Percentiles rank a stretch among this genome's conserved stretches.
phyloP scores from a whole-genome alignment of 1,139 yeast species.

The Hyphopichia burtonii region DNA sequence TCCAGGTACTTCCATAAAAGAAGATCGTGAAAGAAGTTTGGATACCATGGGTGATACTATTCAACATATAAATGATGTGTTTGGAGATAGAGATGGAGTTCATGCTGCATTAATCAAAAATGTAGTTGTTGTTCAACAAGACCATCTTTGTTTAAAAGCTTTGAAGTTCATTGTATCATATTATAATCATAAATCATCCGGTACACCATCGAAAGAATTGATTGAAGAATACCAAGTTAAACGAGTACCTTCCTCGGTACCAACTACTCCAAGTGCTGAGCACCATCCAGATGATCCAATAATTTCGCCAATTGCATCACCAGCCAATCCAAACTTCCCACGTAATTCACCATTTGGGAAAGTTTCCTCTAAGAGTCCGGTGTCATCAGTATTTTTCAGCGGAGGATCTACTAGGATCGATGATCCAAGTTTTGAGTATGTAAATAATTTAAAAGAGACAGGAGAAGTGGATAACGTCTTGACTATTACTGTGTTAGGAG shows the following conservation, averaged over 20 bases:
- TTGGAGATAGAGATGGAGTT: slow-evolving; percentile 55
- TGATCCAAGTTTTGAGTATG: slow-evolving; percentile 67
- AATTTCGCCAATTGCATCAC: slow-evolving; percentile 2
- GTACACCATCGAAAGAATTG: slow-evolving; percentile 16
- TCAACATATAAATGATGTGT: slow-evolving; percentile 79
- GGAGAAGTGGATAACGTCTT: slow-evolving; percentile 43
- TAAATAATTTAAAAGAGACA: slow-evolving; percentile 41
- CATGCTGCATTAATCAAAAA: slow-evolving; percentile 77
- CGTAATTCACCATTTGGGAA: not conserved
- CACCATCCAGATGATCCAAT: slow-evolving; percentile 1
- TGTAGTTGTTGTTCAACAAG: slow-evolving; percentile 65
- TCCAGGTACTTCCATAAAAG: slow-evolving; percentile 58
- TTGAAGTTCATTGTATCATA: slow-evolving; percentile 45
- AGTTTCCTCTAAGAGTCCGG: slow-evolving; percentile 1
- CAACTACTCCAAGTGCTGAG: slow-evolving; percentile 12
- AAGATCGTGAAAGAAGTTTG: slow-evolving; percentile 65
- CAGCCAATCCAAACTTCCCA: slow-evolving; percentile 2
- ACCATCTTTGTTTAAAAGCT: slow-evolving; percentile 53
- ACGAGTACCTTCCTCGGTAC: slow-evolving; percentile 14
- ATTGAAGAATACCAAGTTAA: slow-evolving; percentile 23
- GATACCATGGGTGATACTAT: slow-evolving; percentile 81
- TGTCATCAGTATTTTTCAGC: slow-evolving; percentile 52
- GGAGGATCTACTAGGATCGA: slow-evolving; percentile 72
- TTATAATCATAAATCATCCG: slow-evolving; percentile 22
- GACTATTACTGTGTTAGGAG: slow-evolving; percentile 58